Percentiles rank a stretch among this genome's conserved stretches.
Conservation (phyloP, 2,329 filamentous ascomycete species). For the Colletotrichum spaethianum region DNA sequence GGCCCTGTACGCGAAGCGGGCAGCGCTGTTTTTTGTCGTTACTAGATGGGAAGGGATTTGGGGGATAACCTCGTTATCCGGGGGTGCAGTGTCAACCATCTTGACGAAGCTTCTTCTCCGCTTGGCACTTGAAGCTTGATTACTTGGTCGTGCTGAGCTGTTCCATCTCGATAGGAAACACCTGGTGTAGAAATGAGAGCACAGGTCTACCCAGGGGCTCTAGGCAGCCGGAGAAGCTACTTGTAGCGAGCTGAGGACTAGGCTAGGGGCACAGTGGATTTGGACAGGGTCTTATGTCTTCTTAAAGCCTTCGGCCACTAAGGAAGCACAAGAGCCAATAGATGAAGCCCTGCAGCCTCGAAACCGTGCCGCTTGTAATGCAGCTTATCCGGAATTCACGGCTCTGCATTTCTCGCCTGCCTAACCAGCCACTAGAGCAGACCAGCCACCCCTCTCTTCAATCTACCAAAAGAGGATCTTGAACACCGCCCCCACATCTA, state of each 20-base stretch:
- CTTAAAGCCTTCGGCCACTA: not conserved
- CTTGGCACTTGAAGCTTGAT: too few species aligned
- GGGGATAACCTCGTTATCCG: not conserved
- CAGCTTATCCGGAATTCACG: not conserved
- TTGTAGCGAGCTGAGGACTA: not conserved
- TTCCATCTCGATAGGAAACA: not conserved
- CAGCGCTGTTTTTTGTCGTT: not conserved
- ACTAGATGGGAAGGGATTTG: not conserved
- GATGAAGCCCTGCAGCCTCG: not conserved
- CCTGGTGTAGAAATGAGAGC: not conserved
- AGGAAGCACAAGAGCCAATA: not conserved
- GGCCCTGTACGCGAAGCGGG: not conserved
- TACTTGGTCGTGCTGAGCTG: not conserved
- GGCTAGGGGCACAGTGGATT: not conserved
- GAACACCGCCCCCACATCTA: not conserved
- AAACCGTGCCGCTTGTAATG: too few species aligned
- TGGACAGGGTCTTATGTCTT: not conserved
- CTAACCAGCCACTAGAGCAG: too few species aligned
- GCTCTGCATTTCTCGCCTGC: not conserved
- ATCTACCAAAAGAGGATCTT: not conserved
- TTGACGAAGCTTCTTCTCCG: not conserved
- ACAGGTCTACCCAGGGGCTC: not conserved
- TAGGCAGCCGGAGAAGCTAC: not conserved
- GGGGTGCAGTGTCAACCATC: not conserved
- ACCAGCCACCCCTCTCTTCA: not conserved